Percentiles rank a stretch among this genome's conserved stretches.
Evolutionary conservation across 2,329 filamentous ascomycete species (phyloP).

Genomic region (Penicillium sp.): DNA sequence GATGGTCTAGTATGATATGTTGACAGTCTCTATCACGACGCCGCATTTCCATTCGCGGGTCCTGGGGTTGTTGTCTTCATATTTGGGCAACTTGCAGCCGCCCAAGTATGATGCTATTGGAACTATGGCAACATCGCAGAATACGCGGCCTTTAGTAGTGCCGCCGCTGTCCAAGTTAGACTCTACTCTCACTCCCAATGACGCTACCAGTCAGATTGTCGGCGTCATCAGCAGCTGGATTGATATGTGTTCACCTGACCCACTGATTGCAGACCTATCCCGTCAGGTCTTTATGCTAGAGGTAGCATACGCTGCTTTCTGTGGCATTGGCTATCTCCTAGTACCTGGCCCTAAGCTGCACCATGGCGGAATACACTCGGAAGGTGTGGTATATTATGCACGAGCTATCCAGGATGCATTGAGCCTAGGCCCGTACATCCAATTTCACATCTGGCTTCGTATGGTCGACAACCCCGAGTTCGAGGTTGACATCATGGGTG

Average conservation of each 20-base stretch:
- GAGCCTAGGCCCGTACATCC: constrained; percentile 67
- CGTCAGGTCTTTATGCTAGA: constrained; percentile 87
- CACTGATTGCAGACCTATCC: constrained; percentile 77
- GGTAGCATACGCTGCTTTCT: constrained; percentile 92
- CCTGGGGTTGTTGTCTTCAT: constrained; percentile 49
- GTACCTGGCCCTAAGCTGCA: constrained; percentile 71
- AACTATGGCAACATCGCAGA: constrained; percentile 40
- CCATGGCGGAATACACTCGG: constrained; percentile 48
- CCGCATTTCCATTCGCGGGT: constrained; percentile 57
- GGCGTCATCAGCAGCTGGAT: constrained; percentile 88
- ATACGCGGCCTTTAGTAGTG: constrained; percentile 39
- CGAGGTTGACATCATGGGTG: constrained; percentile 44
- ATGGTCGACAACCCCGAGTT: constrained; percentile 72
- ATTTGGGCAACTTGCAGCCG: constrained; percentile 45
- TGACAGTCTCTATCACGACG: constrained; percentile 60
- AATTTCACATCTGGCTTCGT: constrained; percentile 73
- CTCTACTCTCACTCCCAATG: constrained; percentile 68
- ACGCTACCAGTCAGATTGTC: constrained; percentile 74
- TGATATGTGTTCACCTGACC: constrained; percentile 77
- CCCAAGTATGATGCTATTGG: constrained; percentile 32
- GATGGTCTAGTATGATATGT: constrained; percentile 57
- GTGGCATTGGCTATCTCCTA: constrained; percentile 77
- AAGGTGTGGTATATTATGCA: constrained; percentile 67
- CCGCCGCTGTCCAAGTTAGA: constrained; percentile 42
- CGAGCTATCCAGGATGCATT: constrained; percentile 78